A percentile compares a stretch with the other conserved stretches of the same genome.
Conservation (phyloP, 2,329 filamentous ascomycete genomes). For the Trichoderma harzianum region DNA sequence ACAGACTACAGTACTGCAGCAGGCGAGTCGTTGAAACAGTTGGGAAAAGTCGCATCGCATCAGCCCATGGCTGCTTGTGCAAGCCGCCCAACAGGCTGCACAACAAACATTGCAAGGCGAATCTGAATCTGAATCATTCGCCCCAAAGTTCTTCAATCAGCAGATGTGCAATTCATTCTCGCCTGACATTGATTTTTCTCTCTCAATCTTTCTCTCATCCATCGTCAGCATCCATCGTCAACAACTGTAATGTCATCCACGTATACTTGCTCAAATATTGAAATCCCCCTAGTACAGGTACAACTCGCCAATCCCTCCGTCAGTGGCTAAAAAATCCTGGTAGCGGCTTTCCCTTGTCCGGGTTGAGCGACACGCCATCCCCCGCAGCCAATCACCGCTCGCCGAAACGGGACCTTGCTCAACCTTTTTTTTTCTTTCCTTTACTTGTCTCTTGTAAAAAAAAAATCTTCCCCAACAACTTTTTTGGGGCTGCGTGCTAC, state of each 20-base stretch:
- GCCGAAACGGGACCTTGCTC: constrained; percentile 19
- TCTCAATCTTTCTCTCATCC: background rate
- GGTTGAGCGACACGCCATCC: background rate
- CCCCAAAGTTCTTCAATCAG: background rate
- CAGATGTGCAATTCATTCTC: background rate
- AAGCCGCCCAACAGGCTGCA: background rate
- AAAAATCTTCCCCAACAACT: constrained; percentile 31
- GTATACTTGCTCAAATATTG: background rate
- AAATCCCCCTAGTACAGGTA: background rate
- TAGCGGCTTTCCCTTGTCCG: background rate
- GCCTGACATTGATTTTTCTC: background rate
- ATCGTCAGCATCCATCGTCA: background rate
- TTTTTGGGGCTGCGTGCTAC: constrained; percentile 20
- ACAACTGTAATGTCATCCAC: background rate
- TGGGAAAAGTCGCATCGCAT: constrained; percentile 9
- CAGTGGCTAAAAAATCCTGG: background rate
- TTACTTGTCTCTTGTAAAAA: constrained; percentile 9
- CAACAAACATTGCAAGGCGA: background rate
- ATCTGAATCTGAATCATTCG: background rate
- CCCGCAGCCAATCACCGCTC: constrained; percentile 15
- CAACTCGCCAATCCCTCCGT: background rate
- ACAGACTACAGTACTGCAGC: too few species aligned
- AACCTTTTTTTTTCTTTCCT: constrained; percentile 26
- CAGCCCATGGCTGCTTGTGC: background rate
- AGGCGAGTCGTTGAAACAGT: constrained; percentile 3